phyloP scores from a whole-genome alignment of 2,329 filamentous ascomycete species.

The Huntiella omanensis region DNA sequence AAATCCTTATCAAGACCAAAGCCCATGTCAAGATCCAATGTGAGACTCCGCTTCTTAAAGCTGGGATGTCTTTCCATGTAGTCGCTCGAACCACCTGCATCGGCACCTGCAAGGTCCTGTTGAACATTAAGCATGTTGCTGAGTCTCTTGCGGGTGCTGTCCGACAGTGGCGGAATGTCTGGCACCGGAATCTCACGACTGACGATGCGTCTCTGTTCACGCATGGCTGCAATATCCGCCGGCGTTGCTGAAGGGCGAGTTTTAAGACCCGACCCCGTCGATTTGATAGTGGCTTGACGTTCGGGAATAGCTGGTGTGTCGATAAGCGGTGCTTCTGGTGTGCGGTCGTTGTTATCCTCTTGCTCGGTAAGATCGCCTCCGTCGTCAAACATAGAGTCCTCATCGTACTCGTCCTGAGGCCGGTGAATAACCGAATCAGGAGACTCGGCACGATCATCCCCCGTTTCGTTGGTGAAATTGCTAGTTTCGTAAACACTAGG shows the following conservation, averaged over 20 bases:
- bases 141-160: constrained; percentile 32
- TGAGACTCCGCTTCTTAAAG: constrained; percentile 66
- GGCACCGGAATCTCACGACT: constrained; percentile 54
- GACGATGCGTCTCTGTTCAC: constrained; percentile 66
- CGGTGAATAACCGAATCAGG: constrained; percentile 85
- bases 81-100: constrained; percentile 17
- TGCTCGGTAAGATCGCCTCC: constrained; percentile 18
- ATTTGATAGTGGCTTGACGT: constrained; percentile 71
- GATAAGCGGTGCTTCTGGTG: constrained; percentile 22
- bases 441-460: constrained; percentile 46
- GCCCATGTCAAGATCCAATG: constrained; percentile 62
- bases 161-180: constrained; percentile 27
- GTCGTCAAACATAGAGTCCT: constrained; percentile 14
- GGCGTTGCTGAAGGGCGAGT: constrained; percentile 76
- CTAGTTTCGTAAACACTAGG: constrained; percentile 21
- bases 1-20: constrained; percentile 84
- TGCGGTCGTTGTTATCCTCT: constrained; percentile 10
- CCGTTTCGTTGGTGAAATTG: constrained; percentile 18
- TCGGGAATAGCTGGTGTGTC: constrained; percentile 57
- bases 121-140: constrained; percentile 31
- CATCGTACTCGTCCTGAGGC: constrained; percentile 29
- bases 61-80: constrained; percentile 46
- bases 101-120: constrained; percentile 19
- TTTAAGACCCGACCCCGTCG: constrained; percentile 70
- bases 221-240: constrained; percentile 67